Conservation (phyloP, 2,329 filamentous ascomycete species). For the Ilyonectria destructans region DNA sequence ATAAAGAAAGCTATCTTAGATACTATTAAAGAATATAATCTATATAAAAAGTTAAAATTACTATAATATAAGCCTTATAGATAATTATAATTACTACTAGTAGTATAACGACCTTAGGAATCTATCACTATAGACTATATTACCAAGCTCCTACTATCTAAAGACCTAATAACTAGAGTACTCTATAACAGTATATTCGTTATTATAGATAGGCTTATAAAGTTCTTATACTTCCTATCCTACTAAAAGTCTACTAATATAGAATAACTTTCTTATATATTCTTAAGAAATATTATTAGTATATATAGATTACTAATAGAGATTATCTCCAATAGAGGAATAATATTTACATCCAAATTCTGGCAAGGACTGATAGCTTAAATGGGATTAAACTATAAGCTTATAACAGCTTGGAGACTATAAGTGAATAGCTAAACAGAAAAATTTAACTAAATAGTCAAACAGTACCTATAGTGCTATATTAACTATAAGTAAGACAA, state of each 20-base stretch:
- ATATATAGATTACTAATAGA: too few relatives aligned
- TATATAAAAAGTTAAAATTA: not conserved
- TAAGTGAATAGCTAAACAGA: constrained; percentile 18
- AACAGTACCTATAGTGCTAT: constrained; percentile 27
- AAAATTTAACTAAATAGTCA: constrained; percentile 9
- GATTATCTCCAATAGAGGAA: constrained; percentile 27
- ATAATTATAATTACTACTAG: constrained; percentile 27
- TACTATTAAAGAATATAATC: constrained; percentile 24
- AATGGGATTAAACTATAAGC: constrained; percentile 12
- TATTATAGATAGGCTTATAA: constrained; percentile 24
- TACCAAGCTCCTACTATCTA: constrained; percentile 29
- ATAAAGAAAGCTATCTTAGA: constrained; percentile 15
- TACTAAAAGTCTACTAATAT: constrained; percentile 21
- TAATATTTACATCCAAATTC: constrained; percentile 20
- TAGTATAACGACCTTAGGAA: constrained; percentile 26
- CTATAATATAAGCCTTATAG: constrained; percentile 29
- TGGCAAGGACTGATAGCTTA: constrained; percentile 26
- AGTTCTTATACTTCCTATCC: constrained; percentile 21
- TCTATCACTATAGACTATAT: constrained; percentile 35
- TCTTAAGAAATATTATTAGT: too few relatives aligned
- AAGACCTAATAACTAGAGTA: constrained; percentile 23
- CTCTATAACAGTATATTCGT: constrained; percentile 32
- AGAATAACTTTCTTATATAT: constrained; percentile 22
- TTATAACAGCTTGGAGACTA: not conserved
- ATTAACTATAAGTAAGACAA: constrained; percentile 25